A percentile compares a stretch with the other conserved stretches of the same genome.
Evolutionary conservation across 257 asterid species (phyloP).

Genomic region (Nicotiana undulata): DNA sequence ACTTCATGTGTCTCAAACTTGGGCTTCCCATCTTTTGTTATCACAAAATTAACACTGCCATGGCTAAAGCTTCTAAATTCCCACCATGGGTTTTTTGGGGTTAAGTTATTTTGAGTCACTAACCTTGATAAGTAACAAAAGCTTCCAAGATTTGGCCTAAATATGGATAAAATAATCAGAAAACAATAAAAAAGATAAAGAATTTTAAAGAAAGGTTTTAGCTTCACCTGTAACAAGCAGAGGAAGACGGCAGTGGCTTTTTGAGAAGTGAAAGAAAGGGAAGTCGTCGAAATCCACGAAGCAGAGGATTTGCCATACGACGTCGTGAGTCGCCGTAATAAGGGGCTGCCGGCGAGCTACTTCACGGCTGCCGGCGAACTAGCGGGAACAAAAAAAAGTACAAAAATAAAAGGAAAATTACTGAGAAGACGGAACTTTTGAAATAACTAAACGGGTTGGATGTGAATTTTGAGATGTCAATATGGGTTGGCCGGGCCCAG

Average conservation of each 20-base stretch:
- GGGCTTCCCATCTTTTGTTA: constrained; percentile 67
- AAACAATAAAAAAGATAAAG: background rate
- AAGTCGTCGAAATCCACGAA: background rate
- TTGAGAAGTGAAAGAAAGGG: background rate
- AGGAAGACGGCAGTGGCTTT: background rate
- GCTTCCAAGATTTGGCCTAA: constrained; percentile 27
- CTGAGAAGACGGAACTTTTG: too few relatives aligned
- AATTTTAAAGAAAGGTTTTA: background rate
- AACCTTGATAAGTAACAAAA: constrained; percentile 18
- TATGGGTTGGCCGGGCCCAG: too few relatives aligned
- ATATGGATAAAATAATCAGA: background rate
- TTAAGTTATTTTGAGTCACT: constrained; percentile 8
- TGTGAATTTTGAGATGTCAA: too few relatives aligned
- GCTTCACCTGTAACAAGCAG: background rate
- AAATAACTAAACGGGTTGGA: too few relatives aligned
- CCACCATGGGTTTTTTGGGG: constrained; percentile 15
- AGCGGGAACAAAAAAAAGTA: background rate
- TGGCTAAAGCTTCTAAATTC: constrained; percentile 43
- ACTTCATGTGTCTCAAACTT: constrained; percentile 62
- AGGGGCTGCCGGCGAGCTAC: background rate
- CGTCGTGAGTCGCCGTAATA: background rate
- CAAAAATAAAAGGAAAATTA: background rate
- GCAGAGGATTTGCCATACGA: background rate
- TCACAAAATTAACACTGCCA: constrained; percentile 57
- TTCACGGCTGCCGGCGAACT: too few relatives aligned